Evolutionary conservation across 1,284 basidiomycete genomes (phyloP).

Genomic region (Trametes versicolor): DNA sequence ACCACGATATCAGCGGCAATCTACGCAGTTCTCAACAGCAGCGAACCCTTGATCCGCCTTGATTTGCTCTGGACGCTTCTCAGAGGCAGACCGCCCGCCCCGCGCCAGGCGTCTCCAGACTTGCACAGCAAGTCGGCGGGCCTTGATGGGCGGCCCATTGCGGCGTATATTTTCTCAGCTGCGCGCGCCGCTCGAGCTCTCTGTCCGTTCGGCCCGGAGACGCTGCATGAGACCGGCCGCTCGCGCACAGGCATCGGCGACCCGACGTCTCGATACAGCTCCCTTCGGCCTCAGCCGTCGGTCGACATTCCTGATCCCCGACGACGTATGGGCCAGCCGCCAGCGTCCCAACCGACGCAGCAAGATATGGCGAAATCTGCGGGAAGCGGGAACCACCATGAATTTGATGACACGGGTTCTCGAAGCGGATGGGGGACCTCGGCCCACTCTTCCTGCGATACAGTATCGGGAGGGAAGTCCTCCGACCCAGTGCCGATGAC

Average conservation of each 20-base stretch:
- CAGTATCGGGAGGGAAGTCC: constrained; percentile 5
- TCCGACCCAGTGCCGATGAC: constrained; percentile 2
- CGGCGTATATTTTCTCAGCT: constrained; percentile 7
- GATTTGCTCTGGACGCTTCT: constrained; percentile 27
- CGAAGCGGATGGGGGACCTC: constrained; percentile 13
- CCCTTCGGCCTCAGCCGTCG: not conserved
- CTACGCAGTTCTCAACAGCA: constrained; percentile 28
- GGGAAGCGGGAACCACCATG: not conserved
- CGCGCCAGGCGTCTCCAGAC: constrained; percentile 16
- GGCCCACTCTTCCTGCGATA: constrained; percentile 7
- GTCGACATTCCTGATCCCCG: not conserved
- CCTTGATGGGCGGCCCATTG: constrained; percentile 13
- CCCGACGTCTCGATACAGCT: not conserved
- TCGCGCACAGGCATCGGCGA: not conserved
- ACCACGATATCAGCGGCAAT: constrained; percentile 31
- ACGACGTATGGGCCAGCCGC: not conserved
- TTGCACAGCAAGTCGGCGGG: constrained; percentile 23
- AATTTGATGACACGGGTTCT: constrained; percentile 19
- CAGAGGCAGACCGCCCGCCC: constrained; percentile 10
- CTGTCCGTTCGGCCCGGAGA: not conserved
- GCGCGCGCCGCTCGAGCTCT: constrained; percentile 6
- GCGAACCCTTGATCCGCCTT: constrained; percentile 33
- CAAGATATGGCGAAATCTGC: constrained; percentile 9
- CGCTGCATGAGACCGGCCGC: constrained; percentile 4
- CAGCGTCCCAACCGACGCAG: not conserved